Evolutionary conservation across 2,329 filamentous ascomycete genomes (phyloP).

Genomic region (Cordyceps pruinosa): DNA sequence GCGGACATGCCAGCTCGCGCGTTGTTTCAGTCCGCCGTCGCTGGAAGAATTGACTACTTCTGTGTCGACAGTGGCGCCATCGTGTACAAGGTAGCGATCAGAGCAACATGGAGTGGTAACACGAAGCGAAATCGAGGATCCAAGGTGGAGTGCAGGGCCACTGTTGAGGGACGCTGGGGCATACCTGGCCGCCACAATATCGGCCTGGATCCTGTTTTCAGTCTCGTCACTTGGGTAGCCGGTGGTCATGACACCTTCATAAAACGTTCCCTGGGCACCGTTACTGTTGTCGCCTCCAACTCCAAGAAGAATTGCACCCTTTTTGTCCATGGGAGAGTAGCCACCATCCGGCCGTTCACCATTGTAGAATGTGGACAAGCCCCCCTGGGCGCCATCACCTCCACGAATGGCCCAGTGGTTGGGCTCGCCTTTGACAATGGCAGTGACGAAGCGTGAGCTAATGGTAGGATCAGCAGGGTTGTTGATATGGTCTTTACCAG

Average conservation of each 20-base stretch:
- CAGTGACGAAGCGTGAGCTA: constrained; percentile 48
- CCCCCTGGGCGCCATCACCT: constrained; percentile 46
- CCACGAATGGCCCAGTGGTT: constrained; percentile 55
- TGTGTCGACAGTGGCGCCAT: constrained; percentile 42
- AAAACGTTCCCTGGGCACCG: constrained; percentile 54
- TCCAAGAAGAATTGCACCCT: constrained; percentile 60
- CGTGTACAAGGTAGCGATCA: constrained; percentile 49
- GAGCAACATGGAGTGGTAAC: constrained; percentile 50
- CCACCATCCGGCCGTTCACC: constrained; percentile 47
- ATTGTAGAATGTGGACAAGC: constrained; percentile 52
- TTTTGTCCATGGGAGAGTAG: constrained; percentile 58
- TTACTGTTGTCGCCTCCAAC: constrained; percentile 60
- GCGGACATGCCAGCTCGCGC: constrained; percentile 47
- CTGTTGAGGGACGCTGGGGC: constrained; percentile 39
- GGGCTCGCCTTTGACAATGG: constrained; percentile 48
- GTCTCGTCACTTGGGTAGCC: constrained; percentile 54
- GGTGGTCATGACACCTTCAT: constrained; percentile 58
- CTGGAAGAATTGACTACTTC: constrained; percentile 48
- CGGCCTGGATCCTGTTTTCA: constrained; percentile 51
- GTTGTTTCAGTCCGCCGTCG: constrained; percentile 40
- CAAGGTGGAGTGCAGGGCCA: constrained; percentile 40
- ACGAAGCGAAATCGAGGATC: constrained; percentile 44
- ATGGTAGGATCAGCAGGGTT: constrained; percentile 49
- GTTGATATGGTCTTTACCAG: constrained; percentile 38
- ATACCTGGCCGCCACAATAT: constrained; percentile 55